Evolutionary conservation across 129 eudicot species (phyloP).

Genomic region (Gnaphalium uliginosum): DNA sequence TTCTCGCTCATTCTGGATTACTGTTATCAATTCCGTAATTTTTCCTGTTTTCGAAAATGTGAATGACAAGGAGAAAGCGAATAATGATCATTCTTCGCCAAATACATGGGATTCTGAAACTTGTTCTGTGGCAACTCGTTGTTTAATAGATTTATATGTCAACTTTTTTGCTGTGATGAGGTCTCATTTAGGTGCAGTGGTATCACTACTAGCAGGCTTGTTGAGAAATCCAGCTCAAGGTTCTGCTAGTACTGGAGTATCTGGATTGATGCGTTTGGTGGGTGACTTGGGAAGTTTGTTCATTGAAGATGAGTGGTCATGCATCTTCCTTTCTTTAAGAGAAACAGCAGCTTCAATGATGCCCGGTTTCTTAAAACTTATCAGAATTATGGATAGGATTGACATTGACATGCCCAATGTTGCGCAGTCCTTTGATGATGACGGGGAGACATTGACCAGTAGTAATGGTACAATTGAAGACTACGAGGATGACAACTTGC

Average conservation of each 20-base stretch:
- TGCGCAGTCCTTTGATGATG: conserved; percentile 30
- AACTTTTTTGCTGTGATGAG: conserved; percentile 63
- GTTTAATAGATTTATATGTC: conserved; percentile 69
- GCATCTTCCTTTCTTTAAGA: conserved; percentile 60
- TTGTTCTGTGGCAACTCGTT: conserved; percentile 72
- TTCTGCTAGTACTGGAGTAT: conserved; percentile 72
- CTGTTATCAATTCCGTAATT: conserved; percentile 57
- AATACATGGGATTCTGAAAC: conserved; percentile 89
- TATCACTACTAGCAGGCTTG: conserved; percentile 58
- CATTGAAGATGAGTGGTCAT: conserved; percentile 85
- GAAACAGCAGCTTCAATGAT: conserved; percentile 61
- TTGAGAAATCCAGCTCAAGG: conserved; percentile 72
- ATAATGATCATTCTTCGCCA: conserved; percentile 37
- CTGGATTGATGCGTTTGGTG: conserved; percentile 73
- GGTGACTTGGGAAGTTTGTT: conserved; percentile 62
- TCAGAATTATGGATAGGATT: conserved; percentile 65
- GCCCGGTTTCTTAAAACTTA: conserved; percentile 60
- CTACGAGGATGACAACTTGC: conserved; percentile 70
- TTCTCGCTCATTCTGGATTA: conserved; percentile 76
- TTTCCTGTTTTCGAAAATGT: conserved; percentile 65
- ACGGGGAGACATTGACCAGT: conserved; percentile 40
- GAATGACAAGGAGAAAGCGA: conserved; percentile 41
- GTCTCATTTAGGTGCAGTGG: conserved; percentile 57
- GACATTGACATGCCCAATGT: conserved; percentile 62
- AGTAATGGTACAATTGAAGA: conserved; percentile 44